Evolutionary conservation across 176 grass and related monocot genomes (phyloP), one percentile per base, ranked within the genome.

Genomic region (Oryza meridionalis): DNA sequence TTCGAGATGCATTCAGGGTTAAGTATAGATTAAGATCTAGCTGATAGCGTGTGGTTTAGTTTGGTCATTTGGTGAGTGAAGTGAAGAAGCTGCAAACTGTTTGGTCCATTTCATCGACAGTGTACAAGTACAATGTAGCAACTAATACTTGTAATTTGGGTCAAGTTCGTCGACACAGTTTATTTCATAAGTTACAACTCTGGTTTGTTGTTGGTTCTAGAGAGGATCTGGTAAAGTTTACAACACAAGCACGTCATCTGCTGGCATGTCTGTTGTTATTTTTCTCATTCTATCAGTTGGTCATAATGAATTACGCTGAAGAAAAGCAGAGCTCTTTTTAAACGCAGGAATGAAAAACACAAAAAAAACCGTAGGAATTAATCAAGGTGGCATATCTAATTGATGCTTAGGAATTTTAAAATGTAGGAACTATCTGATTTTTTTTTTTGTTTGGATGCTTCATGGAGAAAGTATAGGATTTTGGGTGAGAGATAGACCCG

Each of bases 1-100:
- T 62, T 24, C 21, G 29, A 14, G 3, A 27, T 73, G 11, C 12
- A 47, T 24, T 47, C 40, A 17, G 70, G 22, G 53, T 21, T 58
- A 43, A 42, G 35, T 42, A 46, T 46, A 26, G n/a, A 49, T 49
- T 24, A 47, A 27, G 75, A 53, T 79, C 35, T 80, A 80, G 81
- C 32, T 11, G 31, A 65, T 22, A 35, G 17, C 72, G 71, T 21
- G 8, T n/a, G 13, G 10, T 55, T 45, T 73, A 43, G 11, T 67
- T 31, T 24, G 31, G 51, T 74, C 49, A 46, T 73, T 76, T 76
- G 37, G 50, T 55, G 50, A 55, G 50, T 55, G 16, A 55, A 55
- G 26, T 47, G 59, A 42, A 77, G 65, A 70, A 21, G n/a, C 27
- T 49, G 17, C 40, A 83, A 83, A 64, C 53, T 31, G 51, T 17